These are phyloP conservation scores for Wilhelminamyces savonicus DNA, from an alignment of 805 yeast genomes.

Conservation along the genomic window DNA sequence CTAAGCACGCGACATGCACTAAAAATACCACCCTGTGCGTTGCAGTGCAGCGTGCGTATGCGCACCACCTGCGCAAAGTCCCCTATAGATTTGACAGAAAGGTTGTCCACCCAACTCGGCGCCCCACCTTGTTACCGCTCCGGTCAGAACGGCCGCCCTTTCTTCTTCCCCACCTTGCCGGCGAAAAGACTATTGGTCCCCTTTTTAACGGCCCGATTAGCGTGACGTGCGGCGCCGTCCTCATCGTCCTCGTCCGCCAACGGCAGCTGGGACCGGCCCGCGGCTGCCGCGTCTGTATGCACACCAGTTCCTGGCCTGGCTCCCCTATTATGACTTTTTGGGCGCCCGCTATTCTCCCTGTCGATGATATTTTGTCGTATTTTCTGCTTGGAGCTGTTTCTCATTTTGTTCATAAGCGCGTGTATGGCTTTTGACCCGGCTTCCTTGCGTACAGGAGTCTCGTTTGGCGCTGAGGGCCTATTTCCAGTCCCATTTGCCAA, in stretches of 20 bases:
- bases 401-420: slow-evolving; percentile 32
- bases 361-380: too few species aligned
- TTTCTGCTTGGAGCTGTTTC: slow-evolving; percentile 18
- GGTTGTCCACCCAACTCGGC: neutral
- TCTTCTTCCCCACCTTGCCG: slow-evolving; percentile 5
- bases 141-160: slow-evolving; percentile 8
- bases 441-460: slow-evolving; percentile 3
- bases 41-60: slow-evolving; percentile 1
- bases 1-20: too few species aligned
- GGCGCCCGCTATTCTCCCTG: too few species aligned
- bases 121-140: slow-evolving; percentile 1
- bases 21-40: too few species aligned
- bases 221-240: too few species aligned
- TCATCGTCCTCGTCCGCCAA: too few species aligned
- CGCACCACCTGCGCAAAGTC: neutral
- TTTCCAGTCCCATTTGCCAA: slow-evolving; percentile 8
- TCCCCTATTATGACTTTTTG: too few species aligned
- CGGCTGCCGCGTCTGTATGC: too few species aligned
- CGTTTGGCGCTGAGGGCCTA: slow-evolving; percentile 2
- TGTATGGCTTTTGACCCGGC: slow-evolving; percentile 27
- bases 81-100: neutral
- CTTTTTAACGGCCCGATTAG: slow-evolving; percentile 11
- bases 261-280: too few species aligned
- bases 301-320: too few species aligned
- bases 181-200: slow-evolving; percentile 8